Conservation (phyloP, 2,329 filamentous ascomycete species). For the Calonectria leucothoes region DNA sequence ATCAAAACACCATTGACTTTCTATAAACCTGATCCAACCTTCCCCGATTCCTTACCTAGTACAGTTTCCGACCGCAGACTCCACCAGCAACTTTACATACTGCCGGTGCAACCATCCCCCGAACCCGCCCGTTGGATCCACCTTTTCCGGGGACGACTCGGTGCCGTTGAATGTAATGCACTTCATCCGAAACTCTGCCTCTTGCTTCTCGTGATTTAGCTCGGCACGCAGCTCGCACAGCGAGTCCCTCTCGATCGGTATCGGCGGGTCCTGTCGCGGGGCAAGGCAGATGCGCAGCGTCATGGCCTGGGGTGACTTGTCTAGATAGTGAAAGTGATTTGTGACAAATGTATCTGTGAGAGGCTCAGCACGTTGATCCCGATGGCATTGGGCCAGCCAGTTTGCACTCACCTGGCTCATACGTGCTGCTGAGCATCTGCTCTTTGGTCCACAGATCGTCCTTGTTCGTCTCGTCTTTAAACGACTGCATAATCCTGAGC, state of each 20-base stretch:
- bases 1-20: neutral
- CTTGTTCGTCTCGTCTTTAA: conserved; percentile 19
- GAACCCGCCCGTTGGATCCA: conserved; percentile 30
- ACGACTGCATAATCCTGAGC: conserved; percentile 22
- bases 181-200: conserved; percentile 13
- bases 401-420: conserved; percentile 29
- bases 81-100: conserved; percentile 30
- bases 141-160: conserved; percentile 17
- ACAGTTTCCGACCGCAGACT: conserved; percentile 36
- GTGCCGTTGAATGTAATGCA: conserved; percentile 30
- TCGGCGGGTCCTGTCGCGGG: conserved; percentile 15
- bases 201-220: neutral
- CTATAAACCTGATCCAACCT: neutral
- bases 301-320: conserved; percentile 28
- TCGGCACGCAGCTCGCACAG: conserved; percentile 26
- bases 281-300: conserved; percentile 29
- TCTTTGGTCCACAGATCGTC: conserved; percentile 32
- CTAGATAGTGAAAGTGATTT: conserved; percentile 29
- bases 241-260: conserved; percentile 17
- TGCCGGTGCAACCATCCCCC: conserved; percentile 31
- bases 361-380: neutral
- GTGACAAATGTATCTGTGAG: conserved; percentile 34
- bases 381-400: accelerated
- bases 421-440: conserved; percentile 25
- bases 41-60: neutral